phyloP scores from a whole-genome alignment of 2,329 filamentous ascomycete species.

The Mariannaea elegans region DNA sequence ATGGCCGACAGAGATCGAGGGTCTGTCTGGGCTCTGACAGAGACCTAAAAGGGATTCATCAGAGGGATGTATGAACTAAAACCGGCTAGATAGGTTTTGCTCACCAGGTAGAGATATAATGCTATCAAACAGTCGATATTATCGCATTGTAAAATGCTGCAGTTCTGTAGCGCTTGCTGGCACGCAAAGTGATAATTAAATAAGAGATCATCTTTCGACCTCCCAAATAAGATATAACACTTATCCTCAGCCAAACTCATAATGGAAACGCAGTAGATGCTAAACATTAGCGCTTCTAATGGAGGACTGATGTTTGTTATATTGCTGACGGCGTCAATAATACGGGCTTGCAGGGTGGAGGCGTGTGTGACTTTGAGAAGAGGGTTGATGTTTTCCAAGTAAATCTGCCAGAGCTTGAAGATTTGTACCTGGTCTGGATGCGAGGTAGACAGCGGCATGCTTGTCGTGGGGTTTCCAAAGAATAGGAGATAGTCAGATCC shows the following conservation, averaged over 20 bases:
- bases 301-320: constrained; percentile 47
- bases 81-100: too few relatives aligned
- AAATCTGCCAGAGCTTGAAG: constrained; percentile 65
- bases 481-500: too few relatives aligned
- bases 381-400: constrained; percentile 66
- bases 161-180: constrained; percentile 63
- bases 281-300: constrained; percentile 66
- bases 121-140: constrained; percentile 65
- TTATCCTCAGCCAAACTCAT: constrained; percentile 53
- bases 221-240: constrained; percentile 52
- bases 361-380: too few relatives aligned
- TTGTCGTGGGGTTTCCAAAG: too few relatives aligned
- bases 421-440: constrained; percentile 59
- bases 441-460: constrained; percentile 56
- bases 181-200: constrained; percentile 58
- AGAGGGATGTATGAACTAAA: too few relatives aligned
- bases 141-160: constrained; percentile 56
- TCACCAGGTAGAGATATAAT: constrained; percentile 63
- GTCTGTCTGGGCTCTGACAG: constrained; percentile 51
- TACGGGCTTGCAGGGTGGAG: constrained; percentile 58
- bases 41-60: too few relatives aligned
- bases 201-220: constrained; percentile 51
- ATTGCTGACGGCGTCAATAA: constrained; percentile 60
- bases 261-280: constrained; percentile 56
- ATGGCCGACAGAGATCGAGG: constrained; percentile 61